Evolutionary conservation across 2,329 filamentous ascomycete species (phyloP), one percentile per base, ranked within the genome.

Genomic region (Fusarium euwallaceae): DNA sequence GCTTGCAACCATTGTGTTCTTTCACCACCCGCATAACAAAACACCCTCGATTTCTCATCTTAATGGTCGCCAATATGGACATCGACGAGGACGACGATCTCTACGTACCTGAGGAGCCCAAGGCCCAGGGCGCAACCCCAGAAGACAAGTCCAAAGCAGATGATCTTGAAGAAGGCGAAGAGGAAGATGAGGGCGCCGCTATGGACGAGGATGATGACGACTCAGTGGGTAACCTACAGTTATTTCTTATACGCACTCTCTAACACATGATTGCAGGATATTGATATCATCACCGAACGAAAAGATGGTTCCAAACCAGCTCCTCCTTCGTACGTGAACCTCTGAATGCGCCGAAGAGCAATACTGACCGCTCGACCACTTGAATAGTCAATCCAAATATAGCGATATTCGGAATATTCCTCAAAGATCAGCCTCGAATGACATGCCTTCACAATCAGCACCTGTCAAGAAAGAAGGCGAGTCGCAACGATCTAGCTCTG

Each of bases 71-170:
- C 79, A 86, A 73, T 24, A 92, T 92, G 90, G 90, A 92, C 79
- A 88, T 92, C 68, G 91, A 92, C 81, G 90, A 92, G 74, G 90
- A 92, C 61, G 91, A 92, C 74, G 91, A 92, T 81, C 91, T 92
- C 78, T 92, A 92, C 79, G 88, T 88, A 67, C 87, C 88, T 2
- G 90, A 92, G 69, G 90, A 91, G 81, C 84, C 87, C 43, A 84
- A 84, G 60, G 78, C 80, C 22, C 80, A 86, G 65, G 75, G 73
- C 11, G 72, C 76, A 24, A 75, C 71, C 7, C 70, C 74, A 16
- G 77, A 81, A 10, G 78, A 80, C 20, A 79, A 76, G 69, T 74
- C 80, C 11, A 85, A 84, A 36, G 82, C 86, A 61, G 89, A 90
- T 48, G 90, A 91, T 76, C 82, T 91, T 62, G 90, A 92, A 71